A percentile compares a stretch with the other conserved stretches of the same genome.
These are phyloP conservation scores for Saturnispora galanensis DNA, from an alignment of 805 yeast species.

Conservation along the genomic window DNA sequence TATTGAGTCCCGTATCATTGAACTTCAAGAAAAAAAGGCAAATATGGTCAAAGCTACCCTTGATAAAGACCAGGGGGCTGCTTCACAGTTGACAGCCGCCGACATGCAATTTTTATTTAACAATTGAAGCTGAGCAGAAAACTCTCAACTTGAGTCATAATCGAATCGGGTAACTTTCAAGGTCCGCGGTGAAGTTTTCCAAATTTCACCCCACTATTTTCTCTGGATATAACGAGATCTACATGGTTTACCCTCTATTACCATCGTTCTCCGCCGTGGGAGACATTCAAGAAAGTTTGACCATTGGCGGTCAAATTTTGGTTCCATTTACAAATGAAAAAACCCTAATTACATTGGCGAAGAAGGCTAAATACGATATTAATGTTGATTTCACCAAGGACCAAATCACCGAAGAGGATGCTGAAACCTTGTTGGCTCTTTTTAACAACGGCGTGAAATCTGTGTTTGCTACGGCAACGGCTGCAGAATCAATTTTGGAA, in stretches of 20 bases:
- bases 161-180: not conserved
- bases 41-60: constrained; percentile 97
- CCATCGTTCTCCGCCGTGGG: constrained; percentile 18
- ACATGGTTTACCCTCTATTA: constrained; percentile 28
- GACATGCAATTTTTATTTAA: constrained; percentile 91
- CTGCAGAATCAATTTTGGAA: constrained; percentile 16
- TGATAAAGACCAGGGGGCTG: constrained; percentile 85
- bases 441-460: constrained; percentile 25
- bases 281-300: constrained; percentile 11
- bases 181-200: no score
- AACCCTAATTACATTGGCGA: constrained; percentile 12
- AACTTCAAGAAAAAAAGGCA: constrained; percentile 94
- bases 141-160: not conserved
- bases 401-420: constrained; percentile 12
- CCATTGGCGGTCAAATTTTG: constrained; percentile 24
- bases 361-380: constrained; percentile 7
- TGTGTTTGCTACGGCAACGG: constrained; percentile 17
- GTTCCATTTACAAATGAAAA: constrained; percentile 14
- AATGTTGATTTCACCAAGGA: constrained; percentile 19
- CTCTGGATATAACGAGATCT: not conserved
- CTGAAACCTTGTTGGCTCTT: constrained; percentile 17
- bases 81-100: constrained; percentile 79
- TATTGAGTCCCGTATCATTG: constrained; percentile 91
- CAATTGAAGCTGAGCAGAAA: constrained; percentile 34
- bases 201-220: not conserved